phyloP scores from a whole-genome alignment of 257 asterid genomes.

The Penstemon barbatus region DNA sequence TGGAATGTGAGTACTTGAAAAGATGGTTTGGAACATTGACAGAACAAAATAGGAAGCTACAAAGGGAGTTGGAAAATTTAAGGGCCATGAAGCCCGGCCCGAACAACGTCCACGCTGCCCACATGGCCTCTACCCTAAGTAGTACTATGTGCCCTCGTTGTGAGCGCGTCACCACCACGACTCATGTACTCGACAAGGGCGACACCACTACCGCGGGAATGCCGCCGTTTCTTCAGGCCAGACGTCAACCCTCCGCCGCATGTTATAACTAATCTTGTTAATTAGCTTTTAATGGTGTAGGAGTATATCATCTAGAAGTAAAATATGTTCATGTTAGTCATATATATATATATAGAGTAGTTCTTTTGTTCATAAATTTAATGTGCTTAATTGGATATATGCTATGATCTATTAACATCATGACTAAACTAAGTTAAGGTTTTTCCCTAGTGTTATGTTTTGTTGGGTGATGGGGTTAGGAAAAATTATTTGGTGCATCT shows the following conservation, averaged over 20 bases:
- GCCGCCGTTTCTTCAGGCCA: background rate
- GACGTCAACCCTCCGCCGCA: background rate
- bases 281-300: no score
- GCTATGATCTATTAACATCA: no score
- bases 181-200: background rate
- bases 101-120: conserved; percentile 29
- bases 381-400: no score
- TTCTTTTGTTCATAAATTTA: no score
- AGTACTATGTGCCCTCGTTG: conserved; percentile 79
- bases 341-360: no score
- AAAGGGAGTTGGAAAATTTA: conserved; percentile 62
- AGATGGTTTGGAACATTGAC: conserved; percentile 70
- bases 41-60: conserved; percentile 63
- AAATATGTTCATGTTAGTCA: no score
- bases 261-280: background rate
- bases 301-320: no score
- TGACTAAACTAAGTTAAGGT: no score
- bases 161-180: conserved; percentile 49
- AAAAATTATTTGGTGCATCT: no score
- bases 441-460: no score
- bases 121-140: conserved; percentile 44
- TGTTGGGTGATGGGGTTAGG: no score
- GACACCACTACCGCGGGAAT: conserved; percentile 19
- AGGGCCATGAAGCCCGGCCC: conserved; percentile 51
- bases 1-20: conserved; percentile 68